A percentile compares a stretch with the other conserved stretches of the same genome.
phyloP scores from a whole-genome alignment of 2,329 filamentous ascomycete genomes.

The Ceratocystis alfenasii region DNA sequence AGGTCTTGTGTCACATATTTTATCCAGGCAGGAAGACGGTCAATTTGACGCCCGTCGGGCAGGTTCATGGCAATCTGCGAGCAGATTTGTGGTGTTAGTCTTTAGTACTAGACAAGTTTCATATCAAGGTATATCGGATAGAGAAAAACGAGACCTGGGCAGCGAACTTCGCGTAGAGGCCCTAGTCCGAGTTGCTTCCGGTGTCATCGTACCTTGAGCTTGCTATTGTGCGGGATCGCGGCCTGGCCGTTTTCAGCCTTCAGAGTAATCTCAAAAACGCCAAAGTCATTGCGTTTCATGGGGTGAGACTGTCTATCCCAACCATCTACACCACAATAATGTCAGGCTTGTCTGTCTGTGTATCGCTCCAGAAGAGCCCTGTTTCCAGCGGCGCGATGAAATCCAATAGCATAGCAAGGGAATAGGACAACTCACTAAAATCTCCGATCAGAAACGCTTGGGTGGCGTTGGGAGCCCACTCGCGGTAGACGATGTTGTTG shows the following conservation, averaged over 20 bases:
- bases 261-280: slow-evolving; percentile 73
- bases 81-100: not conserved
- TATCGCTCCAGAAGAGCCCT: slow-evolving; percentile 1
- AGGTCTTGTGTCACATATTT: slow-evolving; percentile 93
- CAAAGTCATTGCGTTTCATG: slow-evolving; percentile 77
- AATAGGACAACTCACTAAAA: slow-evolving; percentile 55
- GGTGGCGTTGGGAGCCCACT: slow-evolving; percentile 89
- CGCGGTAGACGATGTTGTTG: slow-evolving; percentile 78
- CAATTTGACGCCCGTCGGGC: slow-evolving; percentile 66
- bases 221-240: slow-evolving; percentile 83
- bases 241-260: slow-evolving; percentile 61
- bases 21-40: slow-evolving; percentile 92
- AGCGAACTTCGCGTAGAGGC: not conserved
- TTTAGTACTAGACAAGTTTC: not conserved
- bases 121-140: not conserved
- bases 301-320: slow-evolving; percentile 76
- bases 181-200: not conserved
- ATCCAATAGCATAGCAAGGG: not conserved
- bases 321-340: slow-evolving; percentile 44
- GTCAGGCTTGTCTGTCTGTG: slow-evolving; percentile 3
- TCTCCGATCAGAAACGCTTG: slow-evolving; percentile 83
- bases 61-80: slow-evolving; percentile 68
- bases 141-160: not conserved
- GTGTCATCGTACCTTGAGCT: slow-evolving; percentile 62
- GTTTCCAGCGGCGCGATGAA: not conserved